Conservation (phyloP, 352 stramenopile species). For the Phytophthora quininea region DNA sequence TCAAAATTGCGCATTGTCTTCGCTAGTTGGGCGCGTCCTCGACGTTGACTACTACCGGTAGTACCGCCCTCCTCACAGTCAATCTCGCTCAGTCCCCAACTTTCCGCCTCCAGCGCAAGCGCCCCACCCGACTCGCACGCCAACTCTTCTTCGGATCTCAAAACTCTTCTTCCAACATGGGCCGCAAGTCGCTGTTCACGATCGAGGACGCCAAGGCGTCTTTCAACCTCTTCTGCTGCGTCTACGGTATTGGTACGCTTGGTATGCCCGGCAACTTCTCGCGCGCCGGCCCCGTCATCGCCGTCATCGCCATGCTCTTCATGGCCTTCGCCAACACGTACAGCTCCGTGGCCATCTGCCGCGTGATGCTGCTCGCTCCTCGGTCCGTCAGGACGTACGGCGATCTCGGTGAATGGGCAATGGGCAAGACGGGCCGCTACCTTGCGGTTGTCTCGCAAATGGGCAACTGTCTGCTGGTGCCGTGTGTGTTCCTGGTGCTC, state of each 20-base stretch:
- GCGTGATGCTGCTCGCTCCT: neutral
- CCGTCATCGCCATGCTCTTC: neutral
- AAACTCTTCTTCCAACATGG: neutral
- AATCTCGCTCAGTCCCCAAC: neutral
- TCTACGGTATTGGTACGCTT: neutral
- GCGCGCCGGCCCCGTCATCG: neutral
- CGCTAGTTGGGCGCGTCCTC: neutral
- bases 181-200: neutral
- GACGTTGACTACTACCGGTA: neutral
- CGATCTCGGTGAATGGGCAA: neutral
- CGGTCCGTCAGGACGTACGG: neutral
- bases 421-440: neutral
- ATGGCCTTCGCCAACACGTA: neutral
- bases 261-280: neutral
- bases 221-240: neutral
- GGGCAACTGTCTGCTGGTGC: neutral
- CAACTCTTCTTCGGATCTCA: no score
- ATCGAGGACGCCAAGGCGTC: neutral
- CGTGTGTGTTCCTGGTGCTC: neutral
- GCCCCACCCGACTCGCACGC: neutral
- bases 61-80: neutral
- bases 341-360: neutral
- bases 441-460: neutral
- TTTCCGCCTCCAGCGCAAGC: neutral
- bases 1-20: neutral